A percentile compares a stretch with the other conserved stretches of the same genome.
Conservation (phyloP, 2,329 filamentous ascomycete genomes). For the Arthrobotrys conoides region DNA sequence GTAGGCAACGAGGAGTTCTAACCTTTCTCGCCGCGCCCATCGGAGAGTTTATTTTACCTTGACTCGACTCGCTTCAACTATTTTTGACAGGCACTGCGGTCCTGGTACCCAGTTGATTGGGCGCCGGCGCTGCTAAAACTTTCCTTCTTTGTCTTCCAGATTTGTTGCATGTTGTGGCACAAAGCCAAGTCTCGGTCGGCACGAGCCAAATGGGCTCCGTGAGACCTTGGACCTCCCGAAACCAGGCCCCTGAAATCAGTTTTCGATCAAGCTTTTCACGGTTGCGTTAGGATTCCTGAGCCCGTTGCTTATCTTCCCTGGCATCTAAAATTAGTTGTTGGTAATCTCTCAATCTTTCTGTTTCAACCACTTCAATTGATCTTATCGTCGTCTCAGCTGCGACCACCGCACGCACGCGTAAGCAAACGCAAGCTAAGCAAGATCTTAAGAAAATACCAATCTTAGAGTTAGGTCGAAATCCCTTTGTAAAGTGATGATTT, state of each 20-base stretch:
- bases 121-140: conserved; percentile 8
- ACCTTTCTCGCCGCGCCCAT: conserved; percentile 40
- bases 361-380: conserved; percentile 3
- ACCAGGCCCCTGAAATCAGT: conserved; percentile 21
- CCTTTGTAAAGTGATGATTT: background rate
- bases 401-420: conserved; percentile 6
- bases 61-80: conserved; percentile 24
- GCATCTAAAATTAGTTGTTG: conserved; percentile 59
- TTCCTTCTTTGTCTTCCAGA: background rate
- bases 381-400: conserved; percentile 18
- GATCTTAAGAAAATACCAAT: conserved; percentile 18
- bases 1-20: conserved; percentile 49
- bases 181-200: background rate
- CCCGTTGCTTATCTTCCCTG: conserved; percentile 31
- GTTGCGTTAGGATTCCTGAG: conserved; percentile 7
- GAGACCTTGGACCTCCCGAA: conserved; percentile 25
- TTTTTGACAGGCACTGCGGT: conserved; percentile 28
- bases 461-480: background rate
- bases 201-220: conserved; percentile 1
- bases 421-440: no score
- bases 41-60: conserved; percentile 54
- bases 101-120: background rate
- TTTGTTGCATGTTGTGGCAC: background rate
- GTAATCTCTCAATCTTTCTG: conserved; percentile 45
- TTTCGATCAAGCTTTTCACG: conserved; percentile 19